Evolutionary conservation across 495 filamentous ascomycete species (phyloP).

Genomic region (Tuber calosporum): DNA sequence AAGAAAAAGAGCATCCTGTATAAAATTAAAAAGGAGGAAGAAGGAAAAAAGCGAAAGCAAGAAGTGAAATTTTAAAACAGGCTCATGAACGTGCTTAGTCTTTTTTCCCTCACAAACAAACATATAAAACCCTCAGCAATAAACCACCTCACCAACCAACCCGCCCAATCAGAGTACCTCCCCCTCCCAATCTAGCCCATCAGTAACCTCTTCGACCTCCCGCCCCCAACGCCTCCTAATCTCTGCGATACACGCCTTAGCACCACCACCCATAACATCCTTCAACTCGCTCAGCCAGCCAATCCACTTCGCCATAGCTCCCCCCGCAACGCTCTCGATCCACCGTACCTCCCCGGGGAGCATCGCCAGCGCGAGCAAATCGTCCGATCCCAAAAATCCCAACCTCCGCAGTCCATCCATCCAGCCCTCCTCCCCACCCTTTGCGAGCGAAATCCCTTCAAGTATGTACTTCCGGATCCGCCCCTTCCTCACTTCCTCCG

Average conservation of each 20-base stretch:
- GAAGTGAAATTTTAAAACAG: neutral
- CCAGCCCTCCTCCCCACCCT: neutral
- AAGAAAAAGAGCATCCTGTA: no score
- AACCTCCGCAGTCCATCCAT: constrained; percentile 2
- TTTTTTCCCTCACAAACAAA: neutral
- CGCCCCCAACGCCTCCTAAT: constrained; percentile 14
- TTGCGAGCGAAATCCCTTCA: neutral
- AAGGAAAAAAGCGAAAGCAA: neutral
- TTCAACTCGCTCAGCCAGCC: constrained; percentile 14
- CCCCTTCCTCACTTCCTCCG: neutral
- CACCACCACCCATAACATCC: constrained; percentile 9
- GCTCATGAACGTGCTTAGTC: neutral
- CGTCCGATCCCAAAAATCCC: constrained; percentile 14
- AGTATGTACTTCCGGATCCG: constrained; percentile 9
- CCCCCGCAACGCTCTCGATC: constrained; percentile 22
- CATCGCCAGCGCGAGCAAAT: constrained; percentile 13
- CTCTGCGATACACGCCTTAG: constrained; percentile 15
- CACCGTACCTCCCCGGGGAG: constrained; percentile 19
- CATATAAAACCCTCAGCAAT: no score
- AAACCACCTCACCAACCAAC: neutral
- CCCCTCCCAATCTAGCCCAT: neutral
- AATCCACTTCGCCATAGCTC: constrained; percentile 25
- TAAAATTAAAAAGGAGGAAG: neutral
- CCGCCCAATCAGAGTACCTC: neutral
- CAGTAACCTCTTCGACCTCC: constrained; percentile 3